Evolutionary conservation across 2,329 filamentous ascomycete genomes (phyloP).

Genomic region (Cladosporium sp.): DNA sequence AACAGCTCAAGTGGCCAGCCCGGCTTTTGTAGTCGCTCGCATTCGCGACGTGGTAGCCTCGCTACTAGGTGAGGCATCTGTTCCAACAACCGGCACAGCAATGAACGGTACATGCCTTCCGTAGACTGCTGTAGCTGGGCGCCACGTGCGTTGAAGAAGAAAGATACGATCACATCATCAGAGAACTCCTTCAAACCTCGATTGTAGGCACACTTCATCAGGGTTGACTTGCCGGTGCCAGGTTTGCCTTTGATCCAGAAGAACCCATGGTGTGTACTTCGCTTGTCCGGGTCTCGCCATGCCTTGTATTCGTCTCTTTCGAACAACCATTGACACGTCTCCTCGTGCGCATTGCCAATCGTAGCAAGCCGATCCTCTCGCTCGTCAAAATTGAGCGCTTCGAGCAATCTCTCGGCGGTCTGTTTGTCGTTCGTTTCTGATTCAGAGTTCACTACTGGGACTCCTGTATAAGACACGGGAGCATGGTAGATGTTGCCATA

Average conservation of each 20-base stretch:
- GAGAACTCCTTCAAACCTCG: neutral
- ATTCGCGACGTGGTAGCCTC: slow-evolving; percentile 15
- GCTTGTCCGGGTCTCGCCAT: neutral
- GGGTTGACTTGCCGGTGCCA: slow-evolving; percentile 10
- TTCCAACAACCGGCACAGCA: neutral
- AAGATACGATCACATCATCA: neutral
- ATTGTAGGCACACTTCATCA: neutral
- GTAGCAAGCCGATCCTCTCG: neutral
- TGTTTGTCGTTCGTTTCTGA: neutral
- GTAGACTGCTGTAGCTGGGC: neutral
- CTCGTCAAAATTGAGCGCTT: neutral
- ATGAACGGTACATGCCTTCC: slow-evolving; percentile 12
- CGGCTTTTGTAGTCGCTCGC: slow-evolving; percentile 28
- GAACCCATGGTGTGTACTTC: neutral
- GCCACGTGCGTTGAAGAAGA: slow-evolving; percentile 14
- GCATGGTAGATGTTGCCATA: neutral
- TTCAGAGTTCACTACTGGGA: neutral
- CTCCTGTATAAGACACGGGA: neutral
- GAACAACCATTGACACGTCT: neutral
- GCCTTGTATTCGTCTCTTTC: neutral
- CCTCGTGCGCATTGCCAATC: neutral
- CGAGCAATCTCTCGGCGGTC: neutral
- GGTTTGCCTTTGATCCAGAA: slow-evolving; percentile 18
- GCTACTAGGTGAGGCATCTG: neutral
- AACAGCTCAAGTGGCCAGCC: neutral